A percentile compares a stretch with the other conserved stretches of the same genome.
These are phyloP conservation scores for Mortierella alpina DNA, from an alignment of 192 early-diverging fungal genomes.

Conservation along the genomic window DNA sequence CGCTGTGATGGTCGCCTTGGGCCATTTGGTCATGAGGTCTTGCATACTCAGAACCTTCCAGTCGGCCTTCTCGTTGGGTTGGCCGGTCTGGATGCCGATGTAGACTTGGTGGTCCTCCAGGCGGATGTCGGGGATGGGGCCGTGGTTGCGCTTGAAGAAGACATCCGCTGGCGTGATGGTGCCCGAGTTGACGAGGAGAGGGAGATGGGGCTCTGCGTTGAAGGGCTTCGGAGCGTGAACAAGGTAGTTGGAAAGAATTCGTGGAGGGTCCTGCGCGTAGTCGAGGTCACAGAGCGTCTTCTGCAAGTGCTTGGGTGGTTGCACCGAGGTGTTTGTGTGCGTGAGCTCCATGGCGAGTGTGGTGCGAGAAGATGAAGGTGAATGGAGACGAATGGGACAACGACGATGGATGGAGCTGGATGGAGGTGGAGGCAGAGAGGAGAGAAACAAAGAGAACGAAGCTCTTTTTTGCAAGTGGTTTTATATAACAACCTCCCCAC, in stretches of 20 bases:
- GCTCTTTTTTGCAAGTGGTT: not conserved
- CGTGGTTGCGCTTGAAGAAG: slow-evolving; percentile 91
- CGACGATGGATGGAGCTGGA: not conserved
- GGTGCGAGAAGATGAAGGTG: not conserved
- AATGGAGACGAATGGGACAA: not conserved
- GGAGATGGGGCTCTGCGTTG: slow-evolving; percentile 84
- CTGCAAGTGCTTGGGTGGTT: slow-evolving; percentile 24
- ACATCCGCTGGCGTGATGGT: slow-evolving; percentile 79
- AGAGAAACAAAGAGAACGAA: not conserved
- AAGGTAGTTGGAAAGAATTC: slow-evolving; percentile 68
- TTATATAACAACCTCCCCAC: too few species aligned
- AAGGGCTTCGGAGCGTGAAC: slow-evolving; percentile 79
- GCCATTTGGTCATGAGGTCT: slow-evolving; percentile 46
- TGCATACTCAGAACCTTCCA: slow-evolving; percentile 51
- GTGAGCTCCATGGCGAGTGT: slow-evolving; percentile 6
- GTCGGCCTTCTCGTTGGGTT: slow-evolving; percentile 4
- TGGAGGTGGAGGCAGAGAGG: not conserved
- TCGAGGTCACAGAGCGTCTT: slow-evolving; percentile 39
- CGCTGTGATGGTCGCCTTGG: slow-evolving; percentile 47
- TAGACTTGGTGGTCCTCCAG: slow-evolving; percentile 65
- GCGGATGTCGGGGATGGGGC: slow-evolving; percentile 84
- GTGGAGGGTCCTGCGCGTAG: slow-evolving; percentile 81
- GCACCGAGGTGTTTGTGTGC: not conserved
- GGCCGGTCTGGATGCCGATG: slow-evolving; percentile 57
- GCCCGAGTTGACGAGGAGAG: slow-evolving; percentile 64